Evolutionary conservation across 1,139 yeast species (phyloP).

Genomic region (Starmera stellimalicola): DNA sequence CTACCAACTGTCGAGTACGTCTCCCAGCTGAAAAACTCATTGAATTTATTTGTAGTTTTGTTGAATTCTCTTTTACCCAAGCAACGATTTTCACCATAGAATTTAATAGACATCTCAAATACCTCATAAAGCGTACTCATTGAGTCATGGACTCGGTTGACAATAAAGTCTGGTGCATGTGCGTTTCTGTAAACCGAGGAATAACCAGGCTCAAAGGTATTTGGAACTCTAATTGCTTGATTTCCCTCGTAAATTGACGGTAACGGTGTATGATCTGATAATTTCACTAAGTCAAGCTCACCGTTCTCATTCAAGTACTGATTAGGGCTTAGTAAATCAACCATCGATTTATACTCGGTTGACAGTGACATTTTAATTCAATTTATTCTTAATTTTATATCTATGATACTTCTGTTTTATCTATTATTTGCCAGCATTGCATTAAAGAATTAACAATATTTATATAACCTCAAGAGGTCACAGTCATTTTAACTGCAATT

Average conservation of each 20-base stretch:
- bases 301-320: slow-evolving; percentile 11
- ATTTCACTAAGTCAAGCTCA: slow-evolving; percentile 16
- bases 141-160: slow-evolving; percentile 38
- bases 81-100: slow-evolving; percentile 31
- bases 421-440: too few species aligned
- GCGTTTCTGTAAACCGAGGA: slow-evolving; percentile 47
- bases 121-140: slow-evolving; percentile 40
- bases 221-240: slow-evolving; percentile 37
- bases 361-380: too few species aligned
- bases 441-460: too few species aligned
- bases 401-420: too few species aligned
- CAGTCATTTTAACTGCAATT: too few species aligned
- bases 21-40: slow-evolving; percentile 36
- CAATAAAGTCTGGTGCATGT: slow-evolving; percentile 28
- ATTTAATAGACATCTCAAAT: slow-evolving; percentile 33
- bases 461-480: too few species aligned
- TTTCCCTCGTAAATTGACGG: slow-evolving; percentile 8
- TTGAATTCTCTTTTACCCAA: slow-evolving; percentile 42
- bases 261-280: slow-evolving; percentile 18
- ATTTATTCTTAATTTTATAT: too few species aligned
- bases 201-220: slow-evolving; percentile 35
- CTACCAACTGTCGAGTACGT: slow-evolving; percentile 32
- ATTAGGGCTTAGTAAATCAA: not conserved
- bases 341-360: not conserved
- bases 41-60: slow-evolving; percentile 34